Percentiles rank a stretch among this genome's conserved stretches.
phyloP scores from a whole-genome alignment of 495 filamentous ascomycete species.

The Cladorrhinum samala region DNA sequence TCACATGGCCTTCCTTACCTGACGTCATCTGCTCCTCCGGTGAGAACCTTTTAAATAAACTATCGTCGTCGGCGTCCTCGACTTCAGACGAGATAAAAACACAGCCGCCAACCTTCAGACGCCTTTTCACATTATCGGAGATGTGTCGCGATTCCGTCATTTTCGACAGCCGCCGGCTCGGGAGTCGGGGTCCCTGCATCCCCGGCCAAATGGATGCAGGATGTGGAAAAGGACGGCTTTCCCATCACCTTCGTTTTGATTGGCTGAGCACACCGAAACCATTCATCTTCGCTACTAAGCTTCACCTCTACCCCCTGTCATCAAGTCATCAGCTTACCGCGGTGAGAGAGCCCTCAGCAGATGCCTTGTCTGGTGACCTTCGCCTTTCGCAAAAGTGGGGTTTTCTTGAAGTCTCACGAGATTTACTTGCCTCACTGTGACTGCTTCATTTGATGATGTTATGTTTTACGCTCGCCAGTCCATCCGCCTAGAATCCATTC shows the following conservation, averaged over 20 bases:
- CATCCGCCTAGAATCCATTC: too few species aligned
- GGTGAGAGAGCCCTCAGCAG: neutral
- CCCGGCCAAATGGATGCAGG: neutral
- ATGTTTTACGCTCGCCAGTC: too few species aligned
- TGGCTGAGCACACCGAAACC: neutral
- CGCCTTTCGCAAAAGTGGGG: neutral
- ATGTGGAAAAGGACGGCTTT: neutral
- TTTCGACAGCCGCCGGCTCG: constrained; percentile 6
- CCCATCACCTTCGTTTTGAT: neutral
- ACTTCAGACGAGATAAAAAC: too few species aligned
- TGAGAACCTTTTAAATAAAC: too few species aligned
- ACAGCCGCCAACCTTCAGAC: neutral
- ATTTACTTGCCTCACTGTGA: neutral
- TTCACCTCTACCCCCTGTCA: neutral
- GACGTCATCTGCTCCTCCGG: neutral
- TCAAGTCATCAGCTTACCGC: neutral
- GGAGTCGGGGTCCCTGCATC: neutral
- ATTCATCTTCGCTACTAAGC: too few species aligned
- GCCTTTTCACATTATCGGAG: neutral
- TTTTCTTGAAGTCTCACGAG: constrained; percentile 1
- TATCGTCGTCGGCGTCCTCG: too few species aligned
- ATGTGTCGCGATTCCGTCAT: constrained; percentile 5
- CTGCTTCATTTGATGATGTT: neutral
- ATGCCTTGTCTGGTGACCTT: neutral
- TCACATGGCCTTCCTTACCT: too few species aligned